Evolutionary conservation across 768 basidiomycete species (phyloP), one percentile per base, ranked within the genome.

Genomic region (Russula lepida): DNA sequence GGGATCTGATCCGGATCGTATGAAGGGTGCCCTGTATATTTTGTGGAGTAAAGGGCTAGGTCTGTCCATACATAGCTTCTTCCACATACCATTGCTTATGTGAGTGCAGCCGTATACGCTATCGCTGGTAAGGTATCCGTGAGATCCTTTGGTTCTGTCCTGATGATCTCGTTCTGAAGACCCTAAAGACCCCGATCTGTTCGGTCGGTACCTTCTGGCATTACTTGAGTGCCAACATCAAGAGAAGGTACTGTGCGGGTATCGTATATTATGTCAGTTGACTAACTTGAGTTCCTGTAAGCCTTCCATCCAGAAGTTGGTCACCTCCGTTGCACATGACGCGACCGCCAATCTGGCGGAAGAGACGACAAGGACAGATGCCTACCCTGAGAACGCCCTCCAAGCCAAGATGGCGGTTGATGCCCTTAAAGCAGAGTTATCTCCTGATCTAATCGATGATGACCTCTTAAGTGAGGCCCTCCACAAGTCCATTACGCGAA

Each of bases 11-110:
- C 88, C 92, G 11, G 94, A 98, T 72, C 80, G 88, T 27, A 95
- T 97, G 85, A 98, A 98, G 74, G 95, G 95, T 8, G 92, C 92
- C 19, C 76, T 95, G 43, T 94, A 93, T 70, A 78, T 89, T 21
- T 72, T 91, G 11, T 84, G 84, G 75, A 84, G 86, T 67, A 88
- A 87, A 71, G 84, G 81, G 32, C 84, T 79, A 56, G 79, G 87
- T 87, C 63, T 47, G 66, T 41, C 13, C 54, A 4, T 27, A 54
- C 3, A 61, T 49, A 50, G 7, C 56, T 35, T 57, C 46, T 25
- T 37, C 12, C 13, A 25, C 63, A 59, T 69, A 52, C 67, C 21
- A 21, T 64, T 65, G 9, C 52, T 25, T 51, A 63, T 28, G 25
- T 27, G 19, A 28, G 49, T 33, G 25, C 58, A 85, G 87, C 84